Percentiles rank a stretch among this genome's conserved stretches.
phyloP scores from a whole-genome alignment of 2,329 filamentous ascomycete species.

The Aspergillus costaricaensis region DNA sequence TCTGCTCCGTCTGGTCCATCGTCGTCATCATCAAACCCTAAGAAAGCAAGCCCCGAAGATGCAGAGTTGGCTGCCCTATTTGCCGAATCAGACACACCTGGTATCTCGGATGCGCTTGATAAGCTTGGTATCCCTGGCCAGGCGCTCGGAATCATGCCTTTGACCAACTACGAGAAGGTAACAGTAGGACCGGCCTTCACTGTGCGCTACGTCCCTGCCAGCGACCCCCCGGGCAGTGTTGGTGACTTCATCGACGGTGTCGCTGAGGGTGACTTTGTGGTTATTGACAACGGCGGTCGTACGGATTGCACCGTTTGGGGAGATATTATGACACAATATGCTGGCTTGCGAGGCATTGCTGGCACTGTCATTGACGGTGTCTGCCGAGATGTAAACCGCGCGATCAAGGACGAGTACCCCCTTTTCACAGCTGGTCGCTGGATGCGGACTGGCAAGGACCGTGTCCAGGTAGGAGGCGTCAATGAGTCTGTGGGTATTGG shows the following conservation, averaged over 20 bases:
- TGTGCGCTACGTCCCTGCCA: slow-evolving; percentile 31
- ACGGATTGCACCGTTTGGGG: slow-evolving; percentile 41
- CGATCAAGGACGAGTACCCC: slow-evolving; percentile 31
- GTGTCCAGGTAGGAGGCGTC: slow-evolving; percentile 33
- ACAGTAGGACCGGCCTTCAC: slow-evolving; percentile 38
- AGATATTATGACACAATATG: slow-evolving; percentile 41
- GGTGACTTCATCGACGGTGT: slow-evolving; percentile 39
- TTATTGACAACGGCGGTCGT: slow-evolving; percentile 38
- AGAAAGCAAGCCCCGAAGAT: slow-evolving; percentile 15
- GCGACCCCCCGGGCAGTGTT: slow-evolving; percentile 28
- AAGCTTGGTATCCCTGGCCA: slow-evolving; percentile 25
- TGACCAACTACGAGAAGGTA: slow-evolving; percentile 30
- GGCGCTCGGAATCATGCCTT: slow-evolving; percentile 21
- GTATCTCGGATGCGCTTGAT: slow-evolving; percentile 25
- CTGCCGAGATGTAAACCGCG: slow-evolving; percentile 36
- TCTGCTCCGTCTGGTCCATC: not conserved
- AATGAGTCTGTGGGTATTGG: slow-evolving; percentile 34
- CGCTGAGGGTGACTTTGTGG: slow-evolving; percentile 31
- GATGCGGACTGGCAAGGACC: slow-evolving; percentile 39
- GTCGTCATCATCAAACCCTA: slow-evolving; percentile 3
- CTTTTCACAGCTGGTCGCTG: slow-evolving; percentile 36
- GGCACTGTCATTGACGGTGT: slow-evolving; percentile 39
- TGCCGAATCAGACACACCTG: slow-evolving; percentile 22
- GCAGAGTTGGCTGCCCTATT: slow-evolving; percentile 21
- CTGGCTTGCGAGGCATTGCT: slow-evolving; percentile 32